Base-by-base conservation (phyloP, 306 rosid species). In the Trifolium dubium region DNA sequence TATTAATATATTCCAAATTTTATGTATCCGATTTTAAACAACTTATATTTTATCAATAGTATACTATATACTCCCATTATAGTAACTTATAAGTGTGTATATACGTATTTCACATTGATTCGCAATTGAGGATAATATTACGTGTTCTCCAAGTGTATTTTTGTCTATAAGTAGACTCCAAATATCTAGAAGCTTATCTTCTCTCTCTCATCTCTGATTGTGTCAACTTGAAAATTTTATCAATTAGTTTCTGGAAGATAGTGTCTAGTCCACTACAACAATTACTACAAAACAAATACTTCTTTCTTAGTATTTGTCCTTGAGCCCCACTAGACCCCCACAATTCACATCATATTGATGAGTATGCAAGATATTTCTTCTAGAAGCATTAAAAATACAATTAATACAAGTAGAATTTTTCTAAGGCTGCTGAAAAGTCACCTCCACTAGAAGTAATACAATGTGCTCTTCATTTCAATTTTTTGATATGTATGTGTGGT, bases 101-200 rank as follows among this genome's bases (percentile, higher is more conserved):
- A 4, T 43, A 9, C 3, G 8, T 5, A 49, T 5, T 49, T 49
- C 3, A 2, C 55, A 49, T 46, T 49, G 23, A 49, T 50, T 50
- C 18, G 10, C 28, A 50, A 50, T 2, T 17, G 12, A 51, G 58
- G 23, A 17, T 3, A 11, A 11, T 46, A 50, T 15, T 53, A 53
- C 59, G 13, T 53, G 29, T 53, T 53, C 11, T 18, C 59, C 30
- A 18, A 53, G 59, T 53, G 13, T 19, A 2, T 53, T 53, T 53
- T 54, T 19, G 56, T 50, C 19, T n/a, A 49, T 13, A 1, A 46
- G 10, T 50, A 50, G 28, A 15, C 3, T 50, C 23, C 56, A 15
- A 50, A 15, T 50, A 54, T 54, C 60, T 54, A 54, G 60, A 54
- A 54, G 60, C 13, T 54, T 19, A 54, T 54, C 6, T 9, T 54